Evolutionary conservation across 1,284 basidiomycete genomes (phyloP), one percentile per base, ranked within the genome.

Genomic region (Sporisorium sorghi): DNA sequence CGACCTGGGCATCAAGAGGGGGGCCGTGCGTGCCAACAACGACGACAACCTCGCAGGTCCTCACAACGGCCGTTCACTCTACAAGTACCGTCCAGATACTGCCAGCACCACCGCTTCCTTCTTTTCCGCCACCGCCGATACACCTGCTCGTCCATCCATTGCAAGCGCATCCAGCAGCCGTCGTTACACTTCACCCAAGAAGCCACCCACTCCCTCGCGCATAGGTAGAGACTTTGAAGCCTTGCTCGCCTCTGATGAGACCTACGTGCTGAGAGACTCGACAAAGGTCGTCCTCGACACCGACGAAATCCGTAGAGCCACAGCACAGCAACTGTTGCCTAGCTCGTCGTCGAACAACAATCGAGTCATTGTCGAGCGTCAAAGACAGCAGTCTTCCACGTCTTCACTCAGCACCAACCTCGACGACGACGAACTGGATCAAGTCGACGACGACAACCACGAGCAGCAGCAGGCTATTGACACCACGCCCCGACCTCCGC

Each of bases 191-290:
- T 59, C 63, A 11, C 56, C 66, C n/a, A 53, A 55, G 46, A 73
- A 64, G 43, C 19, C 30, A 19, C 23, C 50, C 17, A 51, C 53
- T 26, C 58, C 59, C 6, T 51, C 58, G 9, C 69, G 66, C 15
- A 78, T 76, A 30, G 69, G 68, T 12, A 69, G 68, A 23, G 62
- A 58, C 47, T 79, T 79, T 44, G 77, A 79, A 46, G 68, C 65
- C 5, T 33, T 78, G 24, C 71, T 79, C 19, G 68, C 67, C 2
- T 76, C 73, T 6, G 67, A 76, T 65, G 62, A 79, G 51, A 79
- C 77, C 21, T 73, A 66, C 48, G 63, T 75, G 24, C 42, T 77
- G 5, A 73, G 62, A 56, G 73, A 76, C 10, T 64, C 58, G 1
- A 51, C 68, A 32, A 71, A 58, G 23, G 30, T 69, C 17, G 69